Conservation (phyloP, 352 stramenopile genomes). For the Globisporangium cystogenes region DNA sequence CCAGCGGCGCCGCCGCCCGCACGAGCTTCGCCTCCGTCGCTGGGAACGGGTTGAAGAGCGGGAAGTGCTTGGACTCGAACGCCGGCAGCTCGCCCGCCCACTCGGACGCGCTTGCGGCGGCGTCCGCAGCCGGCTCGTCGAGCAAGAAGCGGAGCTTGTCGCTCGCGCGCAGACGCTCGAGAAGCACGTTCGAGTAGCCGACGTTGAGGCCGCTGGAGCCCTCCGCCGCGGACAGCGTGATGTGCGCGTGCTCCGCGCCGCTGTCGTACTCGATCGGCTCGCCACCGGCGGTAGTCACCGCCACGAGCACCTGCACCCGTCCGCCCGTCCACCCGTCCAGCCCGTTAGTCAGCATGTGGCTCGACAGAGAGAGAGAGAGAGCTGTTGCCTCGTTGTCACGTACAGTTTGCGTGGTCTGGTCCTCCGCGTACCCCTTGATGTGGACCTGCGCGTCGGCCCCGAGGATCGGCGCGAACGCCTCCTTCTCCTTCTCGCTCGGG, state of each 20-base stretch:
- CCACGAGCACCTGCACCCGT: slow-evolving; percentile 40
- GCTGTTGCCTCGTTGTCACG: too few species aligned
- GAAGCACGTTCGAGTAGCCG: slow-evolving; percentile 64
- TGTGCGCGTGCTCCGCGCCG: slow-evolving; percentile 40
- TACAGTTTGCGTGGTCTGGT: slow-evolving; percentile 59
- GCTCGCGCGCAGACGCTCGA: slow-evolving; percentile 65
- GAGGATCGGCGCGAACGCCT: slow-evolving; percentile 67
- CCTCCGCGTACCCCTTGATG: slow-evolving; percentile 60
- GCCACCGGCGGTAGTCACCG: slow-evolving; percentile 53
- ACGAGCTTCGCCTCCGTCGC: slow-evolving; percentile 34
- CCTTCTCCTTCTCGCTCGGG: slow-evolving; percentile 59
- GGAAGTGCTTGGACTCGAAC: slow-evolving; percentile 68
- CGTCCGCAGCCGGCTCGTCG: slow-evolving; percentile 18
- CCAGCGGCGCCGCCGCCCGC: slow-evolving; percentile 21
- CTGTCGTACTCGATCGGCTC: slow-evolving; percentile 50
- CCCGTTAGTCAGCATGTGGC: not conserved
- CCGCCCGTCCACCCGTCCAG: not conserved
- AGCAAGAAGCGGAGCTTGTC: slow-evolving; percentile 54
- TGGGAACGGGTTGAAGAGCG: slow-evolving; percentile 80
- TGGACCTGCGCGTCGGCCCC: slow-evolving; percentile 48
- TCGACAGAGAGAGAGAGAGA: too few species aligned
- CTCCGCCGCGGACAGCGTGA: slow-evolving; percentile 52
- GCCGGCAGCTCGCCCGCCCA: slow-evolving; percentile 60
- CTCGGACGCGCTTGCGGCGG: slow-evolving; percentile 8
- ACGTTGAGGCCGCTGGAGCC: slow-evolving; percentile 36